phyloP scores from a whole-genome alignment of 2,329 filamentous ascomycete genomes.

The Aspergillus pseudonomiae region DNA sequence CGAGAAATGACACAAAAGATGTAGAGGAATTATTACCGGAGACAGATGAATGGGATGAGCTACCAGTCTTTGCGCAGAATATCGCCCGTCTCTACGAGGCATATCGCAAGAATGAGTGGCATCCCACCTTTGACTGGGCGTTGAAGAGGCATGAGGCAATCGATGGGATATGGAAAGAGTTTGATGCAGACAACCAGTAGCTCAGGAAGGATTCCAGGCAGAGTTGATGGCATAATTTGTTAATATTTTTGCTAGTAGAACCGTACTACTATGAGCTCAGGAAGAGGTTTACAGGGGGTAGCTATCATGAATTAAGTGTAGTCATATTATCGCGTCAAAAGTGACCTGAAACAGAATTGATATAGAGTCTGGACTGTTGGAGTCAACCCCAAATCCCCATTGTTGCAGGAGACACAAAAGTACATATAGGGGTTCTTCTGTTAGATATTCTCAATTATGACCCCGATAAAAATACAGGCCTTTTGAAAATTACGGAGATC shows the following conservation, averaged over 20 bases:
- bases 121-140: constrained; percentile 50
- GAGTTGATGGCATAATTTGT: background rate
- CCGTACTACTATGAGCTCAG: background rate
- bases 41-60: constrained; percentile 51
- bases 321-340: background rate
- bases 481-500: constrained; percentile 3
- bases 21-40: constrained; percentile 44
- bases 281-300: background rate
- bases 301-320: background rate
- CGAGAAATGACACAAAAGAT: constrained; percentile 52
- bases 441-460: background rate
- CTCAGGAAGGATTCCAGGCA: background rate
- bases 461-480: background rate
- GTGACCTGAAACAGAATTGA: background rate
- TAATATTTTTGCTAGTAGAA: background rate
- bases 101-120: constrained; percentile 48
- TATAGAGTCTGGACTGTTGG: background rate
- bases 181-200: constrained; percentile 4
- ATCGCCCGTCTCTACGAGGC: constrained; percentile 62
- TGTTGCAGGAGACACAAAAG: background rate
- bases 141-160: constrained; percentile 53
- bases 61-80: constrained; percentile 51
- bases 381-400: background rate
- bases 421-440: background rate
- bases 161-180: constrained; percentile 32